A percentile compares a stretch with the other conserved stretches of the same genome.
Evolutionary conservation across 1,284 basidiomycete species (phyloP).

Genomic region (Fomitiporia mediterranea): DNA sequence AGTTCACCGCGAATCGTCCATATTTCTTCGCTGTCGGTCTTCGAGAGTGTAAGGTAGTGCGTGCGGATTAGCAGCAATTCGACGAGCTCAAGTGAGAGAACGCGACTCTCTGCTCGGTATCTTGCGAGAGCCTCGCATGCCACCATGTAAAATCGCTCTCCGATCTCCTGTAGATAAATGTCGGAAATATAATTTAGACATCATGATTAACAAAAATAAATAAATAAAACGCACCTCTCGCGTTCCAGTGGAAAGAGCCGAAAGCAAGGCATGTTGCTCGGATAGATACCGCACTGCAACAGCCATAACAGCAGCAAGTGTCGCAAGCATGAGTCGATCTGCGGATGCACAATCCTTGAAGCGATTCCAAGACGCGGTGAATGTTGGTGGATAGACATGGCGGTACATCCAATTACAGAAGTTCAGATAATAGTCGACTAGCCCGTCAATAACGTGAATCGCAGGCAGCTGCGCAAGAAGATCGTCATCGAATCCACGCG

Average conservation of each 20-base stretch:
- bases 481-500: constrained; percentile 63
- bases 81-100: constrained; percentile 69
- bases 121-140: constrained; percentile 62
- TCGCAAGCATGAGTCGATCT: constrained; percentile 65
- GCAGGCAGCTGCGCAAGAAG: constrained; percentile 61
- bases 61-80: constrained; percentile 63
- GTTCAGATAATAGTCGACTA: constrained; percentile 72
- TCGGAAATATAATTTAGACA: constrained; percentile 31
- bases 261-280: constrained; percentile 51
- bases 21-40: constrained; percentile 72
- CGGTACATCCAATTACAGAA: constrained; percentile 83
- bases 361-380: constrained; percentile 60
- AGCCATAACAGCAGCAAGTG: constrained; percentile 65
- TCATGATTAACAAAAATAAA: not conserved
- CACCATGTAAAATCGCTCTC: constrained; percentile 59
- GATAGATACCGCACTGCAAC: constrained; percentile 70
- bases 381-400: constrained; percentile 60
- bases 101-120: constrained; percentile 52
- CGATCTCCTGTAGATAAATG: constrained; percentile 43
- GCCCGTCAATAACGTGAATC: constrained; percentile 60
- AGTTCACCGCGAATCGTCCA: constrained; percentile 71
- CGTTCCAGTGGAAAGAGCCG: constrained; percentile 10
- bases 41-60: constrained; percentile 67
- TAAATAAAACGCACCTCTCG: not conserved
- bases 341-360: constrained; percentile 62